Conservation (phyloP, 2,329 filamentous ascomycete genomes). For the Sporothrix luriei region DNA sequence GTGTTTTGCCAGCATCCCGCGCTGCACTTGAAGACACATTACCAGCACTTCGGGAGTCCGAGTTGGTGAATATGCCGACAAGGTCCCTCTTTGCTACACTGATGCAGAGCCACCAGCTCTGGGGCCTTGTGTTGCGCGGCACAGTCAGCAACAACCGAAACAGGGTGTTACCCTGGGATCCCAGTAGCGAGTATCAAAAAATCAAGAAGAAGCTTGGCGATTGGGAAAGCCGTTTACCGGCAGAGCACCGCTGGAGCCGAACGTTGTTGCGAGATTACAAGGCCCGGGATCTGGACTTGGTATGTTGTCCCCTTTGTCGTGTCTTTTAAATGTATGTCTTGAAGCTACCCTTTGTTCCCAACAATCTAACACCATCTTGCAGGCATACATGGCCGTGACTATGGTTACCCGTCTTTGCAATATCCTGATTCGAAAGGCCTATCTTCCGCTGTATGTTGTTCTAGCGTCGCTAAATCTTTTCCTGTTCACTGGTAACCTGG, state of each 20-base stretch:
- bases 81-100: constrained; percentile 59
- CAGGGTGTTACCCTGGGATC: constrained; percentile 50
- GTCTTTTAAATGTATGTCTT: background rate
- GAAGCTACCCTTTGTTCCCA: constrained; percentile 33
- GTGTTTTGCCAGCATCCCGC: constrained; percentile 52
- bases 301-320: constrained; percentile 36
- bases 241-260: constrained; percentile 52
- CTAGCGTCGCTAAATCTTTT: background rate
- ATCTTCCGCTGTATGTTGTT: constrained; percentile 60
- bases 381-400: constrained; percentile 59
- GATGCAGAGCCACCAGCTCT: constrained; percentile 58
- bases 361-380: background rate
- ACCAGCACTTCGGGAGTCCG: constrained; percentile 52
- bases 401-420: constrained; percentile 60
- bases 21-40: constrained; percentile 58
- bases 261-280: constrained; percentile 51
- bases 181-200: constrained; percentile 52
- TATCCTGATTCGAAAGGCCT: constrained; percentile 59
- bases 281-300: constrained; percentile 53
- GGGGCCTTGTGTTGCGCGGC: constrained; percentile 56
- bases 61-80: constrained; percentile 47
- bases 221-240: constrained; percentile 55
- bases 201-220: constrained; percentile 49
- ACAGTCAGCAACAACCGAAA: constrained; percentile 51
- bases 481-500: background rate